These are phyloP conservation scores for Powellomyces hirtus DNA, from an alignment of 192 early-diverging fungal genomes.

Conservation along the genomic window DNA sequence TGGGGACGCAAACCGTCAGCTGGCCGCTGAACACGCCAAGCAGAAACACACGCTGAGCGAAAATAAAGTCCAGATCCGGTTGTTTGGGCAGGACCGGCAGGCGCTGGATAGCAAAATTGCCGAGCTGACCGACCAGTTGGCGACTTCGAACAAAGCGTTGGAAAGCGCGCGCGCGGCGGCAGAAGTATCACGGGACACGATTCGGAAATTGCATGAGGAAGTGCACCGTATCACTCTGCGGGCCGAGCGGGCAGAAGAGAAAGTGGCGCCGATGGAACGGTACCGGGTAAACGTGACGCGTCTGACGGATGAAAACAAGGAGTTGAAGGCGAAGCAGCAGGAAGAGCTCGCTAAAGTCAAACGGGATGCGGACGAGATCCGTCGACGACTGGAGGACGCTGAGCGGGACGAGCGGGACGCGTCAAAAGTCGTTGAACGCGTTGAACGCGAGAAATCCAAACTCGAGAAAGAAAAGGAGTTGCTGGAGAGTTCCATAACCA, in stretches of 20 bases:
- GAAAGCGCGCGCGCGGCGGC: neutral
- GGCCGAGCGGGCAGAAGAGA: conserved; percentile 9
- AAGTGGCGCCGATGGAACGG: conserved; percentile 1
- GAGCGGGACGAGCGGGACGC: conserved; percentile 35
- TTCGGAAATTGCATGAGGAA: conserved; percentile 1
- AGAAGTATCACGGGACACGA: neutral
- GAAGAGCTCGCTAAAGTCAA: neutral
- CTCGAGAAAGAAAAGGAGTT: neutral
- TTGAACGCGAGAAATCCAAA: conserved; percentile 25
- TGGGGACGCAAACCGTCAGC: neutral
- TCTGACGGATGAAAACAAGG: conserved; percentile 28
- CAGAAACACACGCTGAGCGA: conserved; percentile 1
- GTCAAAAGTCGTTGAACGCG: conserved; percentile 21
- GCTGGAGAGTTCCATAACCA: neutral
- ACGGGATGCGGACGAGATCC: conserved; percentile 17
- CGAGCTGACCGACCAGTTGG: neutral
- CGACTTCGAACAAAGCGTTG: neutral
- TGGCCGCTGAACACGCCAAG: neutral
- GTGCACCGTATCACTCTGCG: neutral
- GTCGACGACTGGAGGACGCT: conserved; percentile 9
- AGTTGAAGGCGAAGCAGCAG: conserved; percentile 16
- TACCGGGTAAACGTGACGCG: neutral
- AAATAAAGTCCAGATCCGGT: neutral
- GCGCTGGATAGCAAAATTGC: neutral
- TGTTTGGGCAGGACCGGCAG: neutral